phyloP scores from a whole-genome alignment of 352 stramenopile genomes.

The Blastocystis sp. region DNA sequence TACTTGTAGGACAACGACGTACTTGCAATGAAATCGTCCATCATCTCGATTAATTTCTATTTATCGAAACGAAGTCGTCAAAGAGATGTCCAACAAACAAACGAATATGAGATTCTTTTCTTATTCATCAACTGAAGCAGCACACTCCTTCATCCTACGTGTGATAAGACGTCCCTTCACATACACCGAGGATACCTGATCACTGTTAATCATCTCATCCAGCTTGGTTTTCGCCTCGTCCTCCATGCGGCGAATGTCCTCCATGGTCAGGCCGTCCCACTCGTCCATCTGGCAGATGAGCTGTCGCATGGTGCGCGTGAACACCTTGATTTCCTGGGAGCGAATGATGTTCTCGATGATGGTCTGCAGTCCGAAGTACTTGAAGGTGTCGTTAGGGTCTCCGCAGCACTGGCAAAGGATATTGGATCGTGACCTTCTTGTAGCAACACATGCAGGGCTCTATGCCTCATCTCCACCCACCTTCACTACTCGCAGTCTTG shows the following conservation, averaged over 20 bases:
- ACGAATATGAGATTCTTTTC: neutral
- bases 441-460: constrained; percentile 59
- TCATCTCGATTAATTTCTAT: neutral
- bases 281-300: constrained; percentile 53
- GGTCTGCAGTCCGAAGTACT: constrained; percentile 61
- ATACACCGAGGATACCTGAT: constrained; percentile 16
- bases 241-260: constrained; percentile 58
- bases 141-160: constrained; percentile 34
- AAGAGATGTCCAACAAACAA: constrained; percentile 47
- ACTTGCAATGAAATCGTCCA: neutral
- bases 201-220: constrained; percentile 30
- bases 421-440: constrained; percentile 55
- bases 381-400: constrained; percentile 42
- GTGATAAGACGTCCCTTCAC: neutral
- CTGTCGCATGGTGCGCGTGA: constrained; percentile 57
- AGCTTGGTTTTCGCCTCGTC: constrained; percentile 42
- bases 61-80: neutral
- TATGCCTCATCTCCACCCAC: neutral
- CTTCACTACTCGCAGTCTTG: constrained; percentile 20
- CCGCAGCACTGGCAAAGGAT: neutral
- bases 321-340: constrained; percentile 61
- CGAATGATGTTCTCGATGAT: constrained; percentile 57
- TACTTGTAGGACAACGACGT: constrained; percentile 10
- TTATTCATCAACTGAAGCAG: neutral
- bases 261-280: constrained; percentile 58